These are phyloP conservation scores for Diaporthe citri DNA, from an alignment of 2,329 filamentous ascomycete genomes.

Conservation along the genomic window DNA sequence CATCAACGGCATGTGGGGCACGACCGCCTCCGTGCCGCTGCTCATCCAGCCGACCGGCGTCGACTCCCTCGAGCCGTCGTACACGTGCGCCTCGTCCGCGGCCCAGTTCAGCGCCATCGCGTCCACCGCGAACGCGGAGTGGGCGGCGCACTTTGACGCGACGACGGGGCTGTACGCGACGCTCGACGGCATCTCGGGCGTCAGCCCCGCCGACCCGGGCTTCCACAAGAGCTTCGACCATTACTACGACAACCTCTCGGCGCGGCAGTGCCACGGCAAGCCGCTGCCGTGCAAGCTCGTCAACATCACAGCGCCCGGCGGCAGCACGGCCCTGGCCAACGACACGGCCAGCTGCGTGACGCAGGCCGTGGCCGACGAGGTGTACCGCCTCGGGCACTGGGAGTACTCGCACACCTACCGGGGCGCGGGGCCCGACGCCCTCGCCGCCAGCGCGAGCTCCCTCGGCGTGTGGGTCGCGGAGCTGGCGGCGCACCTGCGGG, in stretches of 20 bases:
- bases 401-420: conserved; percentile 86
- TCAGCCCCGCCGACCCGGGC: conserved; percentile 64
- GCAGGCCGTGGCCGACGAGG: conserved; percentile 72
- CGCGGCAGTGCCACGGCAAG: conserved; percentile 81
- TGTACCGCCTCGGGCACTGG: conserved; percentile 83
- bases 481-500: conserved; percentile 74
- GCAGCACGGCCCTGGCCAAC: conserved; percentile 49
- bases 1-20: conserved; percentile 76
- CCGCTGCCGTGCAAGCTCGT: conserved; percentile 76
- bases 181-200: conserved; percentile 78
- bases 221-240: conserved; percentile 84
- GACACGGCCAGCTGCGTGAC: conserved; percentile 69
- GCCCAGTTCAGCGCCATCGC: conserved; percentile 58
- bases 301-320: conserved; percentile 34
- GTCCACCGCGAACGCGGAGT: conserved; percentile 60
- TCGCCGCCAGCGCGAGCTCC: conserved; percentile 71
- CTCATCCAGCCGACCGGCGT: conserved; percentile 66
- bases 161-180: conserved; percentile 66
- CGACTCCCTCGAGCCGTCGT: conserved; percentile 82
- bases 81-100: conserved; percentile 70
- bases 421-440: conserved; percentile 67
- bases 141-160: conserved; percentile 73
- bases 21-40: conserved; percentile 57
- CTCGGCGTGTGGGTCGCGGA: conserved; percentile 83
- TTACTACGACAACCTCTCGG: conserved; percentile 87